A percentile compares a stretch with the other conserved stretches of the same genome.
phyloP scores from a whole-genome alignment of 176 grass and related monocot genomes.

The Aegilops longissima region DNA sequence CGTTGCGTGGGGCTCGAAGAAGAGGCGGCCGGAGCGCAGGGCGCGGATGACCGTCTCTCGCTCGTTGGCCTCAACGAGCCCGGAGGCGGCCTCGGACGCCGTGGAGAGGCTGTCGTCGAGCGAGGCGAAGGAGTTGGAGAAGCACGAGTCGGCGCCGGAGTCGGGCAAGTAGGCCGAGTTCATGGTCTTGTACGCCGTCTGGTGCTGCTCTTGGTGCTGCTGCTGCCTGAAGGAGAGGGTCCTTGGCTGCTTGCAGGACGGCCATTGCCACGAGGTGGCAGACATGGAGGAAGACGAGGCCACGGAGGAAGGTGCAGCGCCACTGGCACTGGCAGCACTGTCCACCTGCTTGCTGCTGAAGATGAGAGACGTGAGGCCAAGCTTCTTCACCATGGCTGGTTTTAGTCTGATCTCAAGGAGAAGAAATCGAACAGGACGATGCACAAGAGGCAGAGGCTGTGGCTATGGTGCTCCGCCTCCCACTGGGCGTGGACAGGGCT shows the following conservation, averaged over 20 bases:
- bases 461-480: not conserved
- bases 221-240: constrained; percentile 45
- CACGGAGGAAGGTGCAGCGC: constrained; percentile 21
- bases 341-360: constrained; percentile 32
- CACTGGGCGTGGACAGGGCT: not conserved
- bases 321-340: not conserved
- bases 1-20: constrained; percentile 43
- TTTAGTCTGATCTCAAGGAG: not conserved
- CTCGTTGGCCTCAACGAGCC: not conserved
- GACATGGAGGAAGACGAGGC: constrained; percentile 37
- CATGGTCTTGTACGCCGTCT: constrained; percentile 40
- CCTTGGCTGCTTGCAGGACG: constrained; percentile 42
- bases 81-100: not conserved
- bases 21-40: constrained; percentile 59
- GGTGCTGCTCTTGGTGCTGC: not conserved
- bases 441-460: constrained; percentile 14
- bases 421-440: not conserved
- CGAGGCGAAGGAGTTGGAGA: constrained; percentile 25
- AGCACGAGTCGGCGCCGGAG: constrained; percentile 19
- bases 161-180: constrained; percentile 21
- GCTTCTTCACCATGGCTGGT: constrained; percentile 34
- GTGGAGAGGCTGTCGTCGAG: constrained; percentile 32
- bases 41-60: constrained; percentile 11
- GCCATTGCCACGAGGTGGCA: constrained; percentile 33
- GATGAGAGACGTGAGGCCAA: constrained; percentile 36